Evolutionary conservation across 495 filamentous ascomycete species (phyloP).

Genomic region (Talaromyces borbonicus): DNA sequence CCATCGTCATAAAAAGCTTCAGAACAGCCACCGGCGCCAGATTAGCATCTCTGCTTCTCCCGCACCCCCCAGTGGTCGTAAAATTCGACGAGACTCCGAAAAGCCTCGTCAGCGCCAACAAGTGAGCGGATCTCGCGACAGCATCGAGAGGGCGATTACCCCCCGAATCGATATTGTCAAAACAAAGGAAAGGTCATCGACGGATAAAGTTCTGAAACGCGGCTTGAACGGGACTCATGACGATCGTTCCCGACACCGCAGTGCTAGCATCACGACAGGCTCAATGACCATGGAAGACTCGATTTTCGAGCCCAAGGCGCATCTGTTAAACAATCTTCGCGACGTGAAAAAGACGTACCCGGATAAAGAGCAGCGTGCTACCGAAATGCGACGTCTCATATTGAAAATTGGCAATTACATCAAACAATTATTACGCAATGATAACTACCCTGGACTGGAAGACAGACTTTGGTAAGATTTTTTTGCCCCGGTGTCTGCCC

Average conservation of each 20-base stretch:
- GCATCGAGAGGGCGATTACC: constrained; percentile 35
- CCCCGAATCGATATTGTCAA: constrained; percentile 14
- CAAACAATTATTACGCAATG: constrained; percentile 10
- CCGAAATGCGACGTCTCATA: constrained; percentile 34
- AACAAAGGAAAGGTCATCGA: not conserved
- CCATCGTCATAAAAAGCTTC: constrained; percentile 67
- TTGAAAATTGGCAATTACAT: constrained; percentile 42
- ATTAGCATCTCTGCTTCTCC: constrained; percentile 44
- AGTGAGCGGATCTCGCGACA: constrained; percentile 37
- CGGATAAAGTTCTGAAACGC: constrained; percentile 7
- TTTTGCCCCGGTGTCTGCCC: not conserved
- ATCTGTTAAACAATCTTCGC: constrained; percentile 48
- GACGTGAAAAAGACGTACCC: constrained; percentile 51
- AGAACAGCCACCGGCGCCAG: constrained; percentile 28
- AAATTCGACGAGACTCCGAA: constrained; percentile 41
- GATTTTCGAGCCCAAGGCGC: constrained; percentile 43
- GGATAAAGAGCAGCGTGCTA: constrained; percentile 46
- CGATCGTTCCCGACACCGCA: constrained; percentile 23
- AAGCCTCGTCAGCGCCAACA: constrained; percentile 40
- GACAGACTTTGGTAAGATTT: constrained; percentile 36
- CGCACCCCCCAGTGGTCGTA: constrained; percentile 37
- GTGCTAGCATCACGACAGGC: constrained; percentile 3
- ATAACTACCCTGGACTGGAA: constrained; percentile 25
- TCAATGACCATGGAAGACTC: constrained; percentile 30
- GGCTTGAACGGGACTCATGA: constrained; percentile 22